Evolutionary conservation across 768 basidiomycete genomes (phyloP).

Genomic region (Agrocybe praecox): DNA sequence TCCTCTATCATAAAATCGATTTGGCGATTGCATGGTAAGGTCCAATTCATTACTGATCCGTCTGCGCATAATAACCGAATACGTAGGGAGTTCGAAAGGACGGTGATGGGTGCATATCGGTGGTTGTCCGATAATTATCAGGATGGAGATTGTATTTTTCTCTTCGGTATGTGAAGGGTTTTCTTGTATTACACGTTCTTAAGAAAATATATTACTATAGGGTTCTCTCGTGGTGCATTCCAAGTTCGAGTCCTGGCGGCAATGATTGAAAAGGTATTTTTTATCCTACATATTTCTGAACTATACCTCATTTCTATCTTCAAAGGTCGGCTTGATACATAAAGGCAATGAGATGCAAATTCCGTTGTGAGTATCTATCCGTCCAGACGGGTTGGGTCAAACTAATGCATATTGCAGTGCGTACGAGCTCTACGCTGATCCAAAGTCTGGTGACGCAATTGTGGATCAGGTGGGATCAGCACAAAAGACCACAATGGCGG

Average conservation of each 20-base stretch:
- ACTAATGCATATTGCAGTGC: slow-evolving; percentile 7
- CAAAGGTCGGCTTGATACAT: slow-evolving; percentile 43
- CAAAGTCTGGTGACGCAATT: not conserved
- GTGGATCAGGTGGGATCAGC: slow-evolving; percentile 3
- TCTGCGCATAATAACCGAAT: not conserved
- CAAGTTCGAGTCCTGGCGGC: slow-evolving; percentile 10
- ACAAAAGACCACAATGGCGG: slow-evolving; percentile 5
- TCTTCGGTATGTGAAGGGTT: slow-evolving; percentile 11
- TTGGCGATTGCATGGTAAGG: slow-evolving; percentile 19
- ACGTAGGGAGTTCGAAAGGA: slow-evolving; percentile 1
- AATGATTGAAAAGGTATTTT: slow-evolving; percentile 9
- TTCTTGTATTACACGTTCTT: not conserved
- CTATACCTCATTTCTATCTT: not conserved
- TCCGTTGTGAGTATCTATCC: slow-evolving; percentile 10
- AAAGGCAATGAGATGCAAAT: slow-evolving; percentile 40
- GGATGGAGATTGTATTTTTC: slow-evolving; percentile 9
- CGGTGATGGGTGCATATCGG: slow-evolving; percentile 7
- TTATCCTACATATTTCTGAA: not conserved
- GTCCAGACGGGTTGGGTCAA: not conserved
- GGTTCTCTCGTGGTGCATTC: slow-evolving; percentile 11
- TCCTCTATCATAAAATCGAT: slow-evolving; percentile 12
- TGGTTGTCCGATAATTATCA: slow-evolving; percentile 15
- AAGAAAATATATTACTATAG: not conserved
- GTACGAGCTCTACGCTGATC: slow-evolving; percentile 15
- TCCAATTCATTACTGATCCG: not conserved